phyloP scores from a whole-genome alignment of 2,329 filamentous ascomycete species.

The Fusarium globosum region DNA sequence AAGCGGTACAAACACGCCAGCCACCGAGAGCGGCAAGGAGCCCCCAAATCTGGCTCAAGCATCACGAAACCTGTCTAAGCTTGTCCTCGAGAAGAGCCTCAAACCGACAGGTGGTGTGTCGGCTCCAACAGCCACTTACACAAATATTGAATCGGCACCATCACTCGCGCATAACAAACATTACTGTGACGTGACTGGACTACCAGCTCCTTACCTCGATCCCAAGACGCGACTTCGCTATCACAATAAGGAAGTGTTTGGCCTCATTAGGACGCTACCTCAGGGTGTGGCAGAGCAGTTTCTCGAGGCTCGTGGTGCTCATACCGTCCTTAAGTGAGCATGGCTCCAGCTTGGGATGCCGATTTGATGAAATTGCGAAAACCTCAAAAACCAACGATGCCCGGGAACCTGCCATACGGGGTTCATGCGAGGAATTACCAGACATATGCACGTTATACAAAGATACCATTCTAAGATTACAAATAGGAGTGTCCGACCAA shows the following conservation, averaged over 20 bases:
- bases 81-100: conserved; percentile 87
- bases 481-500: conserved; percentile 74
- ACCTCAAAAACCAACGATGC: not conserved
- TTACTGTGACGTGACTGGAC: conserved; percentile 95
- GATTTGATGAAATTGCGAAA: conserved; percentile 8
- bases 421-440: conserved; percentile 10
- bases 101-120: conserved; percentile 49
- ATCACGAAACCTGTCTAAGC: conserved; percentile 84
- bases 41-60: conserved; percentile 87
- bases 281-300: conserved; percentile 89
- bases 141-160: conserved; percentile 94
- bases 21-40: conserved; percentile 53
- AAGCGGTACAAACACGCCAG: conserved; percentile 69
- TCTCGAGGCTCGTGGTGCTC: conserved; percentile 88
- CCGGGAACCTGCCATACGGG: not conserved
- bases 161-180: conserved; percentile 85
- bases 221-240: conserved; percentile 95
- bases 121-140: conserved; percentile 86
- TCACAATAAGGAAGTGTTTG: conserved; percentile 92
- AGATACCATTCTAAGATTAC: conserved; percentile 19
- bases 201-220: conserved; percentile 91
- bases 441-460: conserved; percentile 8
- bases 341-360: not conserved
- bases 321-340: conserved; percentile 87
- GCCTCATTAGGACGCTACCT: conserved; percentile 80